Base-by-base conservation (phyloP, 2,329 filamentous ascomycete genomes). In the Colletotrichum eremochloae region DNA sequence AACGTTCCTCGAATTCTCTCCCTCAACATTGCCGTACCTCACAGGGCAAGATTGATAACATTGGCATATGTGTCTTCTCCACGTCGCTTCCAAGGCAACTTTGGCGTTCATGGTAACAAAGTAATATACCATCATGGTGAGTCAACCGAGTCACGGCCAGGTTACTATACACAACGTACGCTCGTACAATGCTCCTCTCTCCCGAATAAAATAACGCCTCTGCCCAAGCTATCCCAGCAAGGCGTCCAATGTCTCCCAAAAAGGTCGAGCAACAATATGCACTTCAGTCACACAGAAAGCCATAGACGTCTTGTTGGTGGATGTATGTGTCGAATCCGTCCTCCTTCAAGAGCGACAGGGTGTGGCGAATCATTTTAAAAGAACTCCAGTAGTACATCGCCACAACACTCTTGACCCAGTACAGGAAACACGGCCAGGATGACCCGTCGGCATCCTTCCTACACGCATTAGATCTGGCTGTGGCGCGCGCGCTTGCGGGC, bases 401-500 rank as follows among this genome's bases (percentile, higher is more conserved):
- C 9, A 50, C 11, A 63, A 14, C 15, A 33, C 55, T 11, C 40
- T n/a, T 31, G 11, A 55, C 15, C 38, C 46, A 50, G 46, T 58
- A 15, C 15, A 42, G 31, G 38, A 20, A 31, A 55, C 11, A 20
- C 38, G 53, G 12, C 48, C 18, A 5, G 44, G 11, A 8, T 6
- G 20, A 64, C 11, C 18, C 9, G 7, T n/a, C 11, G 15, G 18
- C 8, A 12, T 4, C 5, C 5, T 29, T 31, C 18, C 24, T 20
- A 29, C 5, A n/a, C 36, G 11, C 3, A 2, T 40, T 64, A 72
- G 29, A 72, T 61, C 40, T 72, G 69, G 81, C 87, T 89, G 80
- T 88, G 87, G 18, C 89, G 84, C 4, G 87, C 81, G 40, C 89
- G 85, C 80, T 91, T 91, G 78, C 89, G 87, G 9, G 80, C 85